phyloP scores from a whole-genome alignment of 2,329 filamentous ascomycete species.

The Penicillium occitanis region DNA sequence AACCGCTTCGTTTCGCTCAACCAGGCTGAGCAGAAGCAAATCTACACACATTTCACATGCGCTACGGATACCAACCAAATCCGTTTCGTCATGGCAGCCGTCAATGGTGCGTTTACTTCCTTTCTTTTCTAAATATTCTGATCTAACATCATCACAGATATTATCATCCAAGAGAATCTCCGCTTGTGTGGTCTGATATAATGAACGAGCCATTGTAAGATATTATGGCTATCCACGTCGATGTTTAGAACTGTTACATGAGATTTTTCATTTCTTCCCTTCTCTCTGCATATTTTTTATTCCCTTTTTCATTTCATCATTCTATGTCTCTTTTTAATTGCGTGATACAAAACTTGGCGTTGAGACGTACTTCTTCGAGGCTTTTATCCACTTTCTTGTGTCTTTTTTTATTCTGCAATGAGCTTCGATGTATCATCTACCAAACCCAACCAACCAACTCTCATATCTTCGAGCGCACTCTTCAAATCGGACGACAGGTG shows the following conservation, averaged over 20 bases:
- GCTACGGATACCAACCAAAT: slow-evolving; percentile 99
- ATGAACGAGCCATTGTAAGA: slow-evolving; percentile 36
- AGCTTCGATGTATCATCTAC: slow-evolving; percentile 16
- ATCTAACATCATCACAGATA: slow-evolving; percentile 60
- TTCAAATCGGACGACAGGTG: background rate
- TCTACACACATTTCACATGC: slow-evolving; percentile 99
- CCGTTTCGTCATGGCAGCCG: slow-evolving; percentile 98
- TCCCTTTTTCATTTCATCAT: slow-evolving; percentile 15
- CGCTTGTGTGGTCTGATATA: slow-evolving; percentile 96
- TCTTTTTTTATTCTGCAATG: slow-evolving; percentile 26
- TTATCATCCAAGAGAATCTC: slow-evolving; percentile 99
- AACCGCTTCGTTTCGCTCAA: slow-evolving; percentile 98
- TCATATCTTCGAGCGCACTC: background rate
- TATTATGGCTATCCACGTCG: slow-evolving; percentile 20
- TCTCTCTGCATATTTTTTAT: slow-evolving; percentile 24
- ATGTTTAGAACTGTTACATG: slow-evolving; percentile 21
- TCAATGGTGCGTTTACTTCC: slow-evolving; percentile 69
- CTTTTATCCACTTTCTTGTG: slow-evolving; percentile 31
- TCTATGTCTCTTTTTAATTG: slow-evolving; percentile 27
- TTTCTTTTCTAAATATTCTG: slow-evolving; percentile 6
- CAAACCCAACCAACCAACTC: slow-evolving; percentile 3
- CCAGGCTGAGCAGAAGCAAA: slow-evolving; percentile 99
- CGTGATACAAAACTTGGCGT: slow-evolving; percentile 36
- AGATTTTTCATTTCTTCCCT: slow-evolving; percentile 30
- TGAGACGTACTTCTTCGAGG: slow-evolving; percentile 35